These are phyloP conservation scores for Periconia digitata DNA, from an alignment of 2,329 filamentous ascomycete genomes.

Conservation along the genomic window DNA sequence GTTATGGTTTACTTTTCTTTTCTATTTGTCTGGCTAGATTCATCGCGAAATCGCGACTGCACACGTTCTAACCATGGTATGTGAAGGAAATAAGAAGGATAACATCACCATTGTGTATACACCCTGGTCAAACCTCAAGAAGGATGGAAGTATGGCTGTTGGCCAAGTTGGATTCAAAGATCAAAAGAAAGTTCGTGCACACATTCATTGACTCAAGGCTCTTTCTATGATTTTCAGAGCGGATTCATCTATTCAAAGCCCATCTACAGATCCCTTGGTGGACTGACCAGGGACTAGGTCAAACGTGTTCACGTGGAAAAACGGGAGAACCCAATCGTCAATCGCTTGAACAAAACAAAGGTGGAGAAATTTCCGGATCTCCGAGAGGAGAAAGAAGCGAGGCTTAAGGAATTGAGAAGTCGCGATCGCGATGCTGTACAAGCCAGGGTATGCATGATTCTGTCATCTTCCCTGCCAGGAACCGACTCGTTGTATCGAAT, in stretches of 20 bases:
- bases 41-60: no score
- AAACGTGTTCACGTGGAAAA: conserved; percentile 77
- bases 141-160: conserved; percentile 92
- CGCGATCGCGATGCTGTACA: conserved; percentile 66
- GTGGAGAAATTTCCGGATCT: conserved; percentile 86
- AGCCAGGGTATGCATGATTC: conserved; percentile 56
- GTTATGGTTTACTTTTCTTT: neutral
- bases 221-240: no score
- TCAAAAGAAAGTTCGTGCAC: conserved; percentile 61
- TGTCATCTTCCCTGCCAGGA: neutral
- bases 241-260: neutral
- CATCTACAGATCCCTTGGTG: neutral
- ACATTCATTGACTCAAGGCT: no score
- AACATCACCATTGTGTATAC: conserved; percentile 97
- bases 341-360: conserved; percentile 97
- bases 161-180: conserved; percentile 97
- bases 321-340: conserved; percentile 88
- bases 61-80: neutral
- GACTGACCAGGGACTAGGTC: conserved; percentile 53
- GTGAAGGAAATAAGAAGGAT: conserved; percentile 91
- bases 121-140: conserved; percentile 93
- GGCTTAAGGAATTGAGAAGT: conserved; percentile 69
- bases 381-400: conserved; percentile 76
- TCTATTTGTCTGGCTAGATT: neutral
- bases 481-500: neutral